phyloP scores from a whole-genome alignment of 768 basidiomycete species.

The Suillus sp. region DNA sequence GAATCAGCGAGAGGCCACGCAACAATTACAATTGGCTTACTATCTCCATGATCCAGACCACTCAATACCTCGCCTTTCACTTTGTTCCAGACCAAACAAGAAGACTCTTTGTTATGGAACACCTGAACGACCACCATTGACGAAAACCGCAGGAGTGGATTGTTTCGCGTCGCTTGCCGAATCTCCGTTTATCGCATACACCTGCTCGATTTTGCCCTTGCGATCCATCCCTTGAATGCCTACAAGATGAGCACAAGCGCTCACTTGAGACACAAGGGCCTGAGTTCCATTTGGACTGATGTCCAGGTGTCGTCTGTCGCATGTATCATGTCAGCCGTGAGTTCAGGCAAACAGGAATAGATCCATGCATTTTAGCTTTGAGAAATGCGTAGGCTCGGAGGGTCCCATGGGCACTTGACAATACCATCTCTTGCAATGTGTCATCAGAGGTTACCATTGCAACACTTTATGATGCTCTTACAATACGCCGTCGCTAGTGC shows the following conservation, averaged over 20 bases:
- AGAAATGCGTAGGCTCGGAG: conserved; percentile 62
- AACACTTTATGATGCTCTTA: conserved; percentile 33
- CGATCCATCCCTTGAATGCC: conserved; percentile 50
- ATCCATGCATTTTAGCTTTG: conserved; percentile 56
- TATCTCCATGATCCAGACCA: conserved; percentile 62
- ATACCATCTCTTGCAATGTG: conserved; percentile 52
- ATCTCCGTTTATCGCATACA: conserved; percentile 47
- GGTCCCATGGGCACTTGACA: conserved; percentile 67
- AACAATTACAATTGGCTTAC: conserved; percentile 35
- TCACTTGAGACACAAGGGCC: conserved; percentile 53
- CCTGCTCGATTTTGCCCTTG: conserved; percentile 54
- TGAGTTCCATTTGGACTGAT: conserved; percentile 50
- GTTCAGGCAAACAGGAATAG: neutral
- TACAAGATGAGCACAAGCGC: conserved; percentile 54
- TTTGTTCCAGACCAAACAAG: conserved; percentile 64
- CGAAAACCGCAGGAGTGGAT: conserved; percentile 54
- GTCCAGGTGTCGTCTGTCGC: conserved; percentile 53
- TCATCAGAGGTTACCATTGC: conserved; percentile 16
- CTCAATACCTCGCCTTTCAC: conserved; percentile 53
- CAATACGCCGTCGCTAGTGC: conserved; percentile 71
- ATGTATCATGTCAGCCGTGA: conserved; percentile 17
- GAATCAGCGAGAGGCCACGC: conserved; percentile 11
- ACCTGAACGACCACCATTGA: conserved; percentile 51
- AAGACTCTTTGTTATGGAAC: conserved; percentile 56
- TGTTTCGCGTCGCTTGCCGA: conserved; percentile 31